Evolutionary conservation across 305 asterid genomes (phyloP), one percentile per base, ranked within the genome.

Genomic region (Solanum hybrid): DNA sequence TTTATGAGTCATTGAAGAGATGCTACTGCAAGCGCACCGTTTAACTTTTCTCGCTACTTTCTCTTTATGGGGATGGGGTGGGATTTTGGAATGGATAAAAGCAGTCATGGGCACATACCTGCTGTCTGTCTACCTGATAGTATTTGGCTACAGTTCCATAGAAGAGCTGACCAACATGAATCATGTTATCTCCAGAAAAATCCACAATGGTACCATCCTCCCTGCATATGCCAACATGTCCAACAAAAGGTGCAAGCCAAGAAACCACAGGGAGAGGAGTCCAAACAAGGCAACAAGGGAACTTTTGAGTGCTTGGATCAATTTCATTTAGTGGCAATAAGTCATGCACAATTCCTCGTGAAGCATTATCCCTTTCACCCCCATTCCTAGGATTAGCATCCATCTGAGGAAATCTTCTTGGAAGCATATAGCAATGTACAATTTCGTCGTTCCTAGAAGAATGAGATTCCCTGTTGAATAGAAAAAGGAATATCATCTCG

Each of bases 251-350:
- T 16, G 89, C 91, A 82, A 89, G 82, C 91, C 91, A 89, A 11
- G 91, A 89, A 34, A 86, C 89, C 86, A 89, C 91, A 29, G 91
- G 91, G 83, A 89, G 91, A 69, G 91, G 91, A 86, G 89, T 51
- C 91, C 91, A 86, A 46, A 89, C 89, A 35, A 89, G 46, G 83
- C 91, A 89, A 89, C 91, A 89, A 74, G 91, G 91, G 87, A 89
- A 89, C 73, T 86, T 89, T 16, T 88, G 86, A 36, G 39, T 86
- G 71, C 2, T 89, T 28, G 87, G 91, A 64, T 86, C 87, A 73
- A 89, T 86, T 75, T 89, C 89, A 13, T 86, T 69, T 10, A 89
- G 81, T 24, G 91, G 91, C 91, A 22, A 76, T 6, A 86, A 83
- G 5, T 76, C 91, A 34, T 76, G 40, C 87, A 40, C 14, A 69